Conservation (phyloP, 139 green algal species). For the Coelastrella sp. region DNA sequence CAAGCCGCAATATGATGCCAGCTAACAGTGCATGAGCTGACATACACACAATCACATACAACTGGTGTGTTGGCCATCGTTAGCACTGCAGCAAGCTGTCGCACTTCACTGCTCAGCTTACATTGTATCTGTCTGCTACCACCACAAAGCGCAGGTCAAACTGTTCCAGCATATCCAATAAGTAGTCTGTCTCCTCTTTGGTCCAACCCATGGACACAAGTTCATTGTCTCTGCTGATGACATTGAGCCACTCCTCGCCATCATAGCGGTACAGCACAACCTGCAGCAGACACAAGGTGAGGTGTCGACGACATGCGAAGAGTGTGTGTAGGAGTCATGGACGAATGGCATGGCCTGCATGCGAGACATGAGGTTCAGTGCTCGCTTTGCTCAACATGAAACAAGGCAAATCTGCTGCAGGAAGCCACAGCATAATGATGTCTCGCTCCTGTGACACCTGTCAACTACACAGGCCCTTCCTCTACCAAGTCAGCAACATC, state of each 20-base stretch:
- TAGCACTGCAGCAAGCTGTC: background rate
- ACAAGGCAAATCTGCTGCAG: no score
- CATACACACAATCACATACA: no score
- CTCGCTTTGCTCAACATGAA: no score
- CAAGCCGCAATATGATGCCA: no score
- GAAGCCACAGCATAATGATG: no score
- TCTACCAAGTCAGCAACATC: no score
- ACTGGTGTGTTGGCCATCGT: background rate
- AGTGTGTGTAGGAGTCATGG: no score
- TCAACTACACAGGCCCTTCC: no score
- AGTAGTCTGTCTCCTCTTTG: slow-evolving; percentile 90
- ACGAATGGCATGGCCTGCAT: no score
- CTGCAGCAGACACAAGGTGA: slow-evolving; percentile 15
- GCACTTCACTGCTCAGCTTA: slow-evolving; percentile 14
- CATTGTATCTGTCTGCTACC: slow-evolving; percentile 88
- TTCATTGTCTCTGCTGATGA: slow-evolving; percentile 55
- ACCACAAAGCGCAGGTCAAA: slow-evolving; percentile 87
- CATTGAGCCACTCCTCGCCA: slow-evolving; percentile 79
- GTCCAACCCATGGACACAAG: slow-evolving; percentile 65
- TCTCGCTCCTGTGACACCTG: no score
- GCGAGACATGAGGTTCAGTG: no score
- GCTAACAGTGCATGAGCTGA: no score
- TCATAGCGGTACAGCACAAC: slow-evolving; percentile 69
- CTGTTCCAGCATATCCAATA: slow-evolving; percentile 82
- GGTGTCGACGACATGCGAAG: background rate